Base-by-base conservation (phyloP, 495 filamentous ascomycete genomes). In the Xylaria grammica region DNA sequence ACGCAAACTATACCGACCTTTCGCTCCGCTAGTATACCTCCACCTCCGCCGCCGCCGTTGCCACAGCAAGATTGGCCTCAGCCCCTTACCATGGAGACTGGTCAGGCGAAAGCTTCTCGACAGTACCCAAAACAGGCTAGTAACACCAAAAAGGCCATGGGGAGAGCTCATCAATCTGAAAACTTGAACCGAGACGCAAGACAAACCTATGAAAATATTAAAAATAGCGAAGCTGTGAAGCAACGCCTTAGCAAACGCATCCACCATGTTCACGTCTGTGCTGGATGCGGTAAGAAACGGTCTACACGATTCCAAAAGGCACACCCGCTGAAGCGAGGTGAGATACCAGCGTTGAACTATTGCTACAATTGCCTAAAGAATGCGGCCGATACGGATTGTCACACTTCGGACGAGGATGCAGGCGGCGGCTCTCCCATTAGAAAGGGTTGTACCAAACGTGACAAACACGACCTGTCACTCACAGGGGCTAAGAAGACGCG, bases 251-350 rank as follows among this genome's bases (percentile, higher is more conserved):
- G 65, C n/a, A 68, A 65, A 26, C 63, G 55, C 34, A 65, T 67
- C 22, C 66, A 53, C 4, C 67, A 72, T 56, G 34, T 49, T 26
- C 67, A 70, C 61, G 30, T 64, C n/a, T 74, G 72, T 45, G 50
- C 54, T 20, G 66, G 55, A 15, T 74, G 72, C 42, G 72, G 72
- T 26, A 62, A 66, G 46, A 62, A 55, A 50, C 51, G 67, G 19
- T 67, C 72, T 11, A 60, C 32, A 38, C 46, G n/a, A 49, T 70
- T 67, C 24, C 69, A 69, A 2, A 63, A 38, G 19, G 55, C 30
- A 56, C 58, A 72, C 46, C 65, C 67, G 26, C 44, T 72, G 34
- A 60, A 69, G 20, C 72, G 54, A 40, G 69, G 69, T 9, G 60
- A 74, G 58, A 60, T 65, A 29, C 72, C 69, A 9, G 61, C 60